Evolutionary conservation across 352 stramenopile species (phyloP).

Genomic region (Phytophthora nicotianae): DNA sequence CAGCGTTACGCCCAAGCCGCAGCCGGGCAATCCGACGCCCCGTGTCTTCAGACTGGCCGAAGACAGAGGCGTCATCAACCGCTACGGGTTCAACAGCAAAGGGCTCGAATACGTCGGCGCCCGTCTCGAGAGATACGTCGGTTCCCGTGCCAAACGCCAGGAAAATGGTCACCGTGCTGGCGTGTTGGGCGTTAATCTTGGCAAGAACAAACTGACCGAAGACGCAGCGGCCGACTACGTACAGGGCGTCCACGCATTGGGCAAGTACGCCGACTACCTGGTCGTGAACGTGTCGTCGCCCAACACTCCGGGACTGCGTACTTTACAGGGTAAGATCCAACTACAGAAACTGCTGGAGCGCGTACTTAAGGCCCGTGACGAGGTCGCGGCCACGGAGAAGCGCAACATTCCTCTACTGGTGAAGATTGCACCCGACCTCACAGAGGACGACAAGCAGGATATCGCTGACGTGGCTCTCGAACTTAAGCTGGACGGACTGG

Average conservation of each 20-base stretch:
- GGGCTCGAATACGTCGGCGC: constrained; percentile 85
- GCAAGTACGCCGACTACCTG: constrained; percentile 96
- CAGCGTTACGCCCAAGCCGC: constrained; percentile 93
- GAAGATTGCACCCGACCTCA: constrained; percentile 98
- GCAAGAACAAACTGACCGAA: constrained; percentile 97
- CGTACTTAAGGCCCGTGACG: constrained; percentile 72
- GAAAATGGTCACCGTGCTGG: constrained; percentile 59
- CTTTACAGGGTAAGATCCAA: constrained; percentile 80
- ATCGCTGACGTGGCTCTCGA: constrained; percentile 92
- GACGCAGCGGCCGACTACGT: constrained; percentile 91
- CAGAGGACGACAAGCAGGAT: constrained; percentile 93
- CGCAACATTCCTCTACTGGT: constrained; percentile 93
- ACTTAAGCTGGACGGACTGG: constrained; percentile 93
- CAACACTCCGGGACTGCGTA: constrained; percentile 93
- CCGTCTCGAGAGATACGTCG: constrained; percentile 68
- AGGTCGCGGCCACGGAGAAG: constrained; percentile 57
- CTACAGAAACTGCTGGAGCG: constrained; percentile 79
- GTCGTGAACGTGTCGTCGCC: constrained; percentile 98
- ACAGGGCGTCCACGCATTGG: constrained; percentile 89
- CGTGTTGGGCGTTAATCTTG: constrained; percentile 96
- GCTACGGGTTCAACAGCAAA: constrained; percentile 98
- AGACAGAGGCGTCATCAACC: constrained; percentile 97
- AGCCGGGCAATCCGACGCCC: constrained; percentile 94
- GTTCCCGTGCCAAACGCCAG: constrained; percentile 34
- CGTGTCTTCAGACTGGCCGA: constrained; percentile 96